Evolutionary conservation across 108 stramenopile genomes (phyloP).

Genomic region (Pseudonitzschia multiseries): DNA sequence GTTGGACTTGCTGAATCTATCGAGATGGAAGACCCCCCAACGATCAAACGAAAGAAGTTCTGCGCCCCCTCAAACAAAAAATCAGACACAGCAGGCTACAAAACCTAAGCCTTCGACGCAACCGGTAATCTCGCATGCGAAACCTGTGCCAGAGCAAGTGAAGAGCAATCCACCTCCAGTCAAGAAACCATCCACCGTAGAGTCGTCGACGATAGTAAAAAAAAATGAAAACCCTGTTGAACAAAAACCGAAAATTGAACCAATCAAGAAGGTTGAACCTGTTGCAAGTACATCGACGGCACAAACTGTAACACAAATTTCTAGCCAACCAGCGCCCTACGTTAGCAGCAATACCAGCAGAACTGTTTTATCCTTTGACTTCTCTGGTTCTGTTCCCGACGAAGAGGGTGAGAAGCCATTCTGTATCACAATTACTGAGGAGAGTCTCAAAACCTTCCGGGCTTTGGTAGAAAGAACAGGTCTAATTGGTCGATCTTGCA

Average conservation of each 20-base stretch:
- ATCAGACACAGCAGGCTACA: conserved; percentile 16
- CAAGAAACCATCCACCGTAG: conserved; percentile 9
- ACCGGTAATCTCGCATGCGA: not conserved
- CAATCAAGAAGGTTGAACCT: conserved; percentile 16
- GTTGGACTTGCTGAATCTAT: conserved; percentile 80
- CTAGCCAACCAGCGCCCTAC: conserved; percentile 39
- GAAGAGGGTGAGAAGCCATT: conserved; percentile 42
- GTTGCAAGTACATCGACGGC: not conserved
- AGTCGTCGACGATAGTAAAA: conserved; percentile 5
- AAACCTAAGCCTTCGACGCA: conserved; percentile 7
- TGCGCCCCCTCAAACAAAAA: not conserved
- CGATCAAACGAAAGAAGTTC: conserved; percentile 16
- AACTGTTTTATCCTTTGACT: conserved; percentile 79
- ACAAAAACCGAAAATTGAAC: conserved; percentile 1
- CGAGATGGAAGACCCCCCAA: conserved; percentile 65
- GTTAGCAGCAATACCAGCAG: conserved; percentile 45
- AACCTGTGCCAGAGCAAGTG: conserved; percentile 3
- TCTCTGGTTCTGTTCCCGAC: conserved; percentile 46
- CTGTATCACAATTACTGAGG: conserved; percentile 78
- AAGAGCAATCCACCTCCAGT: conserved; percentile 3
- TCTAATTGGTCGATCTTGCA: conserved; percentile 45
- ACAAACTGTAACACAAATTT: conserved; percentile 6
- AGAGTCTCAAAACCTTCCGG: conserved; percentile 67
- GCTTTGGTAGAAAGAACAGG: conserved; percentile 68
- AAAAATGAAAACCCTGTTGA: conserved; percentile 10